phyloP scores from a whole-genome alignment of 2,329 filamentous ascomycete species.

The Didymella glomerata region DNA sequence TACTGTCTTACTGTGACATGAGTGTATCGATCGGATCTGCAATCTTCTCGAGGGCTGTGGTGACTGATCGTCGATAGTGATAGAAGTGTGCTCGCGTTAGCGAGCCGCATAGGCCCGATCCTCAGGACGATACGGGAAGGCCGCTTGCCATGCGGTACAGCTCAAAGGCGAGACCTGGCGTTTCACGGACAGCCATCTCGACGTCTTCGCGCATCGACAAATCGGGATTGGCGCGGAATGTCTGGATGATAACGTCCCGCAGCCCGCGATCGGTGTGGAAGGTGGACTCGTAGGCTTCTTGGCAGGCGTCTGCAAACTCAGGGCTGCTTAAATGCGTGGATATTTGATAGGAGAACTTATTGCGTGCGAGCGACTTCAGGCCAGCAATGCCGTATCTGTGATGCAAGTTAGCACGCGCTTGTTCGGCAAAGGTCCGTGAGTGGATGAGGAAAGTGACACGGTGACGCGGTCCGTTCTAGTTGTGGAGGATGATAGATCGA shows the following conservation, averaged over 20 bases:
- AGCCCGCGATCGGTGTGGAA: constrained; percentile 60
- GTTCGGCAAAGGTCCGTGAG: constrained; percentile 11
- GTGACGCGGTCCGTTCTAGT: constrained; percentile 35
- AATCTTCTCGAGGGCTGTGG: background rate
- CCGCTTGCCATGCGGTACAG: constrained; percentile 59
- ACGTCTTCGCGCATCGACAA: constrained; percentile 57
- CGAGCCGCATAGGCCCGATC: constrained; percentile 1
- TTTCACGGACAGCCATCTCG: constrained; percentile 55
- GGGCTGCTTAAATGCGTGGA: constrained; percentile 55
- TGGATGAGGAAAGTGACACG: constrained; percentile 23
- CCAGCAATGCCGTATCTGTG: constrained; percentile 57
- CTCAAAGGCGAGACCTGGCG: constrained; percentile 58
- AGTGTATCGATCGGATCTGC: background rate
- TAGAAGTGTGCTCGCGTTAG: constrained; percentile 5
- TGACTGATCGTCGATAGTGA: background rate
- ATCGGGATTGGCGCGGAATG: constrained; percentile 57
- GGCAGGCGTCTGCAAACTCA: constrained; percentile 58
- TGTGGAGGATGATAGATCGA: constrained; percentile 19
- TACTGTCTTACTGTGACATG: background rate
- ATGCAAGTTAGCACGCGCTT: constrained; percentile 34
- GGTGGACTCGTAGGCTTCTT: constrained; percentile 60
- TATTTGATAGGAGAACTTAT: constrained; percentile 58
- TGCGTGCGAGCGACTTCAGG: constrained; percentile 56
- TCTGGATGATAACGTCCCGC: constrained; percentile 57
- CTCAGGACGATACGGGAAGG: constrained; percentile 51